Percentiles rank a stretch among this genome's conserved stretches.
Evolutionary conservation across 345 rosid genomes (phyloP).

Genomic region (Brassica cretica): DNA sequence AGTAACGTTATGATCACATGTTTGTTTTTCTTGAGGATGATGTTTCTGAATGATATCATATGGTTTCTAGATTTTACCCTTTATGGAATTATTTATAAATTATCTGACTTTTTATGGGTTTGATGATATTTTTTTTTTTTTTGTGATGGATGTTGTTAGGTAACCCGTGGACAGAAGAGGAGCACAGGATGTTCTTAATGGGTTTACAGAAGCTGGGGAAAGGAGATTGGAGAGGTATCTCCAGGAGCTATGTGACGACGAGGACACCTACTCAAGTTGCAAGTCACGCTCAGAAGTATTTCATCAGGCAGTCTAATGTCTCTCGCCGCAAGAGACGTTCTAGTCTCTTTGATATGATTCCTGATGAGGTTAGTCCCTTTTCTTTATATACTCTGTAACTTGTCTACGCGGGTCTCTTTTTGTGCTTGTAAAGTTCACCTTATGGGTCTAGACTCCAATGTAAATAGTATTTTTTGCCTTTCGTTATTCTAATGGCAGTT

Average conservation of each 20-base stretch:
- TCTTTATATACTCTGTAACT: background rate
- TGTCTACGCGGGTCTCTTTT: background rate
- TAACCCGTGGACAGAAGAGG: conserved; percentile 94
- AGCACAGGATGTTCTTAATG: conserved; percentile 82
- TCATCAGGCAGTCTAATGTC: conserved; percentile 74
- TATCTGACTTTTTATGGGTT: too few relatives aligned
- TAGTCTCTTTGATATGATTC: conserved; percentile 86
- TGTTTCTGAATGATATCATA: too few relatives aligned
- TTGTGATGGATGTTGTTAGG: conserved; percentile 36
- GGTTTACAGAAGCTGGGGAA: conserved; percentile 87
- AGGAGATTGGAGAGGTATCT: conserved; percentile 99
- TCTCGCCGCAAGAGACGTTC: conserved; percentile 89
- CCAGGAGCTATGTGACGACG: conserved; percentile 72
- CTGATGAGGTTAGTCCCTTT: conserved; percentile 54
- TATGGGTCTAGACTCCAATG: background rate
- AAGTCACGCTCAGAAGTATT: conserved; percentile 94
- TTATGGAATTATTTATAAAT: too few relatives aligned
- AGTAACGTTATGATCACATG: background rate
- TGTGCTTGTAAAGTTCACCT: background rate
- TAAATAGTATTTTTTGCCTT: background rate
- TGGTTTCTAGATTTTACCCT: too few relatives aligned
- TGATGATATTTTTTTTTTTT: conserved; percentile 37
- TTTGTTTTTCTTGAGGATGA: background rate
- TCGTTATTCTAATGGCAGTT: background rate
- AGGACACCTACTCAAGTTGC: conserved; percentile 97